Base-by-base conservation (phyloP, 2,329 filamentous ascomycete species). In the Ilyonectria mors-panacis region DNA sequence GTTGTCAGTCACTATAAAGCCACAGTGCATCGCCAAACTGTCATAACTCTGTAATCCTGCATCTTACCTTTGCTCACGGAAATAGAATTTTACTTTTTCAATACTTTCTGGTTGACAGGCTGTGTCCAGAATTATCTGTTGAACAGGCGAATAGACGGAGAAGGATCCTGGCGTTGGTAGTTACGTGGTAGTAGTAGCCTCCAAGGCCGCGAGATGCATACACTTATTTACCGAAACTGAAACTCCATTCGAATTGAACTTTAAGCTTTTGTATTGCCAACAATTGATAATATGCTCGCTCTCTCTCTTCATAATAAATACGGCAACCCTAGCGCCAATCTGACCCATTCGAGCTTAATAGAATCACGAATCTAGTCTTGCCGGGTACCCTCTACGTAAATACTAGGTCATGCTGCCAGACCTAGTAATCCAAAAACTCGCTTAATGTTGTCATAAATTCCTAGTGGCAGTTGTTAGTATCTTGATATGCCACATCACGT, bases 381-480 rank as follows among this genome's bases (percentile, higher is more conserved):
- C 28, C 10, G 13, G 10, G 17, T 35, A 9, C 28, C 19, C 28
- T 21, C 13, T 17, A 35, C 26, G 12, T n/a, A 23, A 26, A 42
- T 7, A 13, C 13, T 4, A 30, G 30, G 17, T 19, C 21, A 12
- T 33, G 9, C 26, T 15, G 6, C 23, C 10, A 10, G 0, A 17
- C 21, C 77, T 81, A 94, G 77, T 92, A 94, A 17, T 91, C 84
- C 59, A 93, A 77, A 77, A 1, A 89, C 85, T 74, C 86, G 88
- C 79, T 91, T 92, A 71, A 94, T 91, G 19, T 87, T 88, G 74
- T 93, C 91, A 67, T 92, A 93, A 73, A 94, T 86, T 77, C 92
- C 91, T 93, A 35, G 26, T 45, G 2, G 39, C 57, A 23, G 19
- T 13, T 28, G 70, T 75, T 50, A 74, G 63, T 26, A 55, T 42